Percentiles rank a stretch among this genome's conserved stretches.
Evolutionary conservation across 176 grass and related monocot genomes (phyloP).

Genomic region (Tuctoria greenei): DNA sequence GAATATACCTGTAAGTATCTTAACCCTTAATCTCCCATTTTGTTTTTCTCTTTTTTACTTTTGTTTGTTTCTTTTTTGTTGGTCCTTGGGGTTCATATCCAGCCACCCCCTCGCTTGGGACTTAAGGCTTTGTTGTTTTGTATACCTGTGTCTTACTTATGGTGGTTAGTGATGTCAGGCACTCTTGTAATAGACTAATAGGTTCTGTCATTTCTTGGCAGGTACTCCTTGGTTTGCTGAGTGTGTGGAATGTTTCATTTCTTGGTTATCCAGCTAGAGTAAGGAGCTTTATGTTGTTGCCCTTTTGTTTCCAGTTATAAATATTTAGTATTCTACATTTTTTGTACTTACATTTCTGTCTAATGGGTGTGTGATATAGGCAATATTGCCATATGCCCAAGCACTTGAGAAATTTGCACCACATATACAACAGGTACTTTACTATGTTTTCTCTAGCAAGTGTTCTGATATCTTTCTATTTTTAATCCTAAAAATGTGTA

Average conservation of each 20-base stretch:
- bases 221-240: constrained; percentile 96
- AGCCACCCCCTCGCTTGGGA: no score
- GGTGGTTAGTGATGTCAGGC: constrained; percentile 5
- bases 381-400: constrained; percentile 94
- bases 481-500: constrained; percentile 14
- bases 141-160: constrained; percentile 20
- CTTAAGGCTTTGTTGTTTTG: no score
- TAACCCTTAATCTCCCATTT: no score
- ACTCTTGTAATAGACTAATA: constrained; percentile 24
- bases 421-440: constrained; percentile 95
- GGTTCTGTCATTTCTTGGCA: constrained; percentile 34
- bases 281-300: constrained; percentile 18
- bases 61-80: no score
- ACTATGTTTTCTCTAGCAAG: constrained; percentile 24
- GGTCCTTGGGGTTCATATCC: no score
- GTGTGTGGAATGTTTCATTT: constrained; percentile 98
- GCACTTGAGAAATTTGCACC: constrained; percentile 97
- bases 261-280: constrained; percentile 93
- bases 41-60: no score
- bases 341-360: constrained; percentile 7
- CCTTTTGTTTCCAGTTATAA: constrained; percentile 18
- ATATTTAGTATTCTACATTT: neutral
- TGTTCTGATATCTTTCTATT: neutral
- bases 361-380: constrained; percentile 43
- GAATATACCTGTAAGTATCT: constrained; percentile 79